phyloP scores from a whole-genome alignment of 2,329 filamentous ascomycete species.

The Ambrosiella cleistominuta region DNA sequence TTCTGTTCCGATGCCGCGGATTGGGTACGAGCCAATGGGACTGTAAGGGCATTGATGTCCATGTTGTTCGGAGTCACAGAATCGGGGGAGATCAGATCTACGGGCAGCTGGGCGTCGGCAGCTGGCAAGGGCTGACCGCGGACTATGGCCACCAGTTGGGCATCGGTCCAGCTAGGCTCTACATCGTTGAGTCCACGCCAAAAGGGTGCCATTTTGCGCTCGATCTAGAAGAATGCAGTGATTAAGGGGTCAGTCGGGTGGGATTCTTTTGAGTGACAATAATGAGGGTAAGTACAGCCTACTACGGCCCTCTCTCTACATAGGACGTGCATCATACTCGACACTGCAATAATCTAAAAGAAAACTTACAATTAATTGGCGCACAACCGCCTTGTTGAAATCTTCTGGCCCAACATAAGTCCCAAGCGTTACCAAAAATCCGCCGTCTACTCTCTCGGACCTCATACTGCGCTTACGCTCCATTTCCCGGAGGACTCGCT shows the following conservation, averaged over 20 bases:
- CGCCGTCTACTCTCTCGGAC: conserved; percentile 87
- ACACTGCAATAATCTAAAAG: not conserved
- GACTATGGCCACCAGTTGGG: conserved; percentile 83
- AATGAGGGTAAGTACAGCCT: too few relatives aligned
- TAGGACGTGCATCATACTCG: not conserved
- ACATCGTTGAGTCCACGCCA: conserved; percentile 90
- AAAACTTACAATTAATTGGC: conserved; percentile 65
- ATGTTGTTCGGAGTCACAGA: conserved; percentile 29
- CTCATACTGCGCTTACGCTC: conserved; percentile 80
- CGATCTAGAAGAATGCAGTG: conserved; percentile 43
- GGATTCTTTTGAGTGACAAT: too few relatives aligned
- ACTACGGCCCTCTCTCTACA: too few relatives aligned
- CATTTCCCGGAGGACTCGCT: conserved; percentile 55
- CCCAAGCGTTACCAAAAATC: conserved; percentile 83
- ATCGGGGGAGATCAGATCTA: conserved; percentile 31
- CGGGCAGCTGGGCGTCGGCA: conserved; percentile 63
- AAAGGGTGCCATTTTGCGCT: conserved; percentile 81
- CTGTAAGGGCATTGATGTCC: conserved; percentile 38
- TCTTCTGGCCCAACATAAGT: conserved; percentile 87
- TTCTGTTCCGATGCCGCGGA: conserved; percentile 57
- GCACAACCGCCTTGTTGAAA: conserved; percentile 74
- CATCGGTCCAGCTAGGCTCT: conserved; percentile 75
- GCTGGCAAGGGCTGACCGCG: conserved; percentile 69
- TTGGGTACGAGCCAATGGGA: conserved; percentile 59
- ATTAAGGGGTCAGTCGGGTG: too few relatives aligned